Percentiles rank a stretch among this genome's conserved stretches.
Evolutionary conservation across 345 rosid genomes (phyloP).

Genomic region (Eutrema japonicum): DNA sequence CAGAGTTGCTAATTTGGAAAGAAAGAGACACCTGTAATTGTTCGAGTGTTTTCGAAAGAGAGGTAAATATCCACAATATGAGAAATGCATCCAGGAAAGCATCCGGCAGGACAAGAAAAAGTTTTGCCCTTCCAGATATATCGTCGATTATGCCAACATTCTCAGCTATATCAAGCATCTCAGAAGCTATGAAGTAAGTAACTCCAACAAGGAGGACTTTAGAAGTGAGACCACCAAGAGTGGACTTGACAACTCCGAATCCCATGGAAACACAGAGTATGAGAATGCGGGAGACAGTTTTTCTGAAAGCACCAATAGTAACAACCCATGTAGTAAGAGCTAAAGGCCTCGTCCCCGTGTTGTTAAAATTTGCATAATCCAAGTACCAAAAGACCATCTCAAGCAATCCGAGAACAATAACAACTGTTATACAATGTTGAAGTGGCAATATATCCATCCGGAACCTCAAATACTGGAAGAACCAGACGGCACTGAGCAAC

Average conservation of each 20-base stretch:
- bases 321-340: constrained; percentile 87
- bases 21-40: constrained; percentile 72
- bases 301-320: constrained; percentile 83
- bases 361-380: constrained; percentile 81
- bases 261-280: constrained; percentile 93
- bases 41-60: constrained; percentile 84
- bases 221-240: constrained; percentile 95
- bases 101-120: constrained; percentile 85
- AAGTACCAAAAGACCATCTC: constrained; percentile 93
- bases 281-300: constrained; percentile 75
- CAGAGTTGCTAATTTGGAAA: constrained; percentile 5
- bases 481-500: constrained; percentile 75
- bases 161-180: constrained; percentile 83
- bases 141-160: constrained; percentile 89
- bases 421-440: constrained; percentile 85
- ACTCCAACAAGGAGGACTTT: constrained; percentile 88
- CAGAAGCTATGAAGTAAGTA: constrained; percentile 93
- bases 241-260: constrained; percentile 94
- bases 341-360: constrained; percentile 76
- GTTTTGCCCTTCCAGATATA: constrained; percentile 85
- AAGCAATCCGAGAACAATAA: constrained; percentile 77
- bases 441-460: constrained; percentile 86
- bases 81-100: constrained; percentile 95
- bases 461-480: constrained; percentile 75
- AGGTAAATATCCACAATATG: constrained; percentile 90